Percentiles rank a stretch among this genome's conserved stretches.
Evolutionary conservation across 1,284 basidiomycete species (phyloP).

Genomic region (Trametes hirsuta): DNA sequence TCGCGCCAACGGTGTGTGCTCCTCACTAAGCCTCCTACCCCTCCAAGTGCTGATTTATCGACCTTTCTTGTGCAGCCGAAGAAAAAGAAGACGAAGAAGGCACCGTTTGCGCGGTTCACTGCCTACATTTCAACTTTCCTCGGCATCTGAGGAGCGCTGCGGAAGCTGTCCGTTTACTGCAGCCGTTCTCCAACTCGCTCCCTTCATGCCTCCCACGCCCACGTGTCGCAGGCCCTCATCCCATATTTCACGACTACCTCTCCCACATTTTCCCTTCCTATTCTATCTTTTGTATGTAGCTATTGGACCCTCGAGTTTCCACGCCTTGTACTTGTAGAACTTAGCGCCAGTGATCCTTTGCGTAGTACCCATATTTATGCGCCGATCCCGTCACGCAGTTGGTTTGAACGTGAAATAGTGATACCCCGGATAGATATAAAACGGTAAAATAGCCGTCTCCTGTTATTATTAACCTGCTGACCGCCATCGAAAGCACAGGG

Average conservation of each 20-base stretch:
- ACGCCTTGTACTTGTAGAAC: constrained; percentile 5
- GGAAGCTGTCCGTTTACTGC: background rate
- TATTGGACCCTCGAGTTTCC: background rate
- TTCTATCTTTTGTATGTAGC: constrained; percentile 4
- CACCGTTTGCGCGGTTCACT: constrained; percentile 34
- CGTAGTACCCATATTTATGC: background rate
- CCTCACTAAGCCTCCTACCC: background rate
- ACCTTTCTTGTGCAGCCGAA: constrained; percentile 12
- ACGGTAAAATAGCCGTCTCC: no score
- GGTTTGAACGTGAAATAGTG: background rate
- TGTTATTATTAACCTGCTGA: no score
- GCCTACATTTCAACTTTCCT: constrained; percentile 36
- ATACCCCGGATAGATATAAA: background rate
- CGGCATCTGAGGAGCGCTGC: constrained; percentile 23
- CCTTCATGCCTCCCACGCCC: background rate
- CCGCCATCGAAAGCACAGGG: no score
- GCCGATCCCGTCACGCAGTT: background rate
- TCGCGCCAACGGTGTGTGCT: constrained; percentile 13
- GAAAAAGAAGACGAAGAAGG: constrained; percentile 33
- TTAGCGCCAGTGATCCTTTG: background rate
- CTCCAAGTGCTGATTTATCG: background rate
- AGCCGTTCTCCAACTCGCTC: background rate
- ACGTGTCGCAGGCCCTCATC: no score
- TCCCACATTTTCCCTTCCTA: background rate
- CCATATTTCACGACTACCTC: background rate